Evolutionary conservation across 1,284 basidiomycete species (phyloP).

Genomic region (Sutorius eximius): DNA sequence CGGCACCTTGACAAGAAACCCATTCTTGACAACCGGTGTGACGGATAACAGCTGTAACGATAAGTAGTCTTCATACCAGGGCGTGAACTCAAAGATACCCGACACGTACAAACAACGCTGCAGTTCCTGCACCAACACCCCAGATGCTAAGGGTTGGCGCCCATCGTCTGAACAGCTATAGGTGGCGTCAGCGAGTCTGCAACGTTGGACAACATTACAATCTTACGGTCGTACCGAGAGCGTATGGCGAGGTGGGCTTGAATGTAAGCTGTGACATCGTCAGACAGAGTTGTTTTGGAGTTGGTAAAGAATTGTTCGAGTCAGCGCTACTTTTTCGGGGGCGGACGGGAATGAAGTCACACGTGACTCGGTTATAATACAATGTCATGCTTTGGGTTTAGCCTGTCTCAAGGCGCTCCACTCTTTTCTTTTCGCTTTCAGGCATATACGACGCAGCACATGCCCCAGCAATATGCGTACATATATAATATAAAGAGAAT

Average conservation of each 20-base stretch:
- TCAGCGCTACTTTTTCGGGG: conserved; percentile 11
- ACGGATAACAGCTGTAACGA: conserved; percentile 55
- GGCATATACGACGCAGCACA: neutral
- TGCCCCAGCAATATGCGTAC: neutral
- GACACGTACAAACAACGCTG: conserved; percentile 61
- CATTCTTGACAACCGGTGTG: conserved; percentile 64
- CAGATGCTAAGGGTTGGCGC: conserved; percentile 59
- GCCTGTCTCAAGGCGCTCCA: neutral
- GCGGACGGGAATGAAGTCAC: conserved; percentile 13
- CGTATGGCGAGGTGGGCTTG: conserved; percentile 21
- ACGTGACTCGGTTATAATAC: conserved; percentile 18
- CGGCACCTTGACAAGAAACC: conserved; percentile 57
- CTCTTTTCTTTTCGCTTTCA: neutral
- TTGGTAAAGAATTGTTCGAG: neutral
- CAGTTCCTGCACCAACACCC: conserved; percentile 66
- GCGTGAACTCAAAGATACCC: conserved; percentile 1
- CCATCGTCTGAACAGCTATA: conserved; percentile 57
- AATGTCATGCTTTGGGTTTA: neutral
- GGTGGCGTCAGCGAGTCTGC: neutral
- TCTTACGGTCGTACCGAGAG: conserved; percentile 26
- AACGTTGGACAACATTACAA: neutral
- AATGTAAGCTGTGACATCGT: conserved; percentile 29
- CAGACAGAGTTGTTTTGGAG: neutral
- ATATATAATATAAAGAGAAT: neutral
- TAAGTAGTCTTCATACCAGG: conserved; percentile 4